A percentile compares a stretch with the other conserved stretches of the same genome.
Evolutionary conservation across 768 basidiomycete species (phyloP).

Genomic region (Agaricus bisporus): DNA sequence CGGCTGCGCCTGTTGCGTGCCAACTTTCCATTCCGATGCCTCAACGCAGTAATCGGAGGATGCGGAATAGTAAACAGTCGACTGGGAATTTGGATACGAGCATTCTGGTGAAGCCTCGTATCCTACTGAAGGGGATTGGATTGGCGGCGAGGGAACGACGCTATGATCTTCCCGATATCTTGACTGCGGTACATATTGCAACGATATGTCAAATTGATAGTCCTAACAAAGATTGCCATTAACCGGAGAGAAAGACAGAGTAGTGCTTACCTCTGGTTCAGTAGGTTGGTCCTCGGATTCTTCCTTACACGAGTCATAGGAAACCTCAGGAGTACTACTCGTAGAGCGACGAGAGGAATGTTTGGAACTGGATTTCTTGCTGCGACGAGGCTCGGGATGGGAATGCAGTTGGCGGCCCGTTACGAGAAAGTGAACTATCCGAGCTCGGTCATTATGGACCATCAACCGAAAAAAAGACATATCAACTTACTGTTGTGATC

Average conservation of each 20-base stretch:
- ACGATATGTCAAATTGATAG: background rate
- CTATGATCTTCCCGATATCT: background rate
- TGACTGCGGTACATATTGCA: background rate
- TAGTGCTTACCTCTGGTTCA: too few relatives aligned
- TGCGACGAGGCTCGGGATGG: background rate
- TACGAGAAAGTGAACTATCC: conserved; percentile 3
- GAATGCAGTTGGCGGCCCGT: conserved; percentile 4
- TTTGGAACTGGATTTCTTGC: background rate
- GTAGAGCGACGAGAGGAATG: background rate
- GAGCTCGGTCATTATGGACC: background rate
- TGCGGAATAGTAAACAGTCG: background rate
- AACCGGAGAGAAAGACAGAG: too few relatives aligned
- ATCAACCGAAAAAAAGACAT: background rate
- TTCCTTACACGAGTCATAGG: too few relatives aligned
- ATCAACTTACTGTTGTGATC: conserved; percentile 18
- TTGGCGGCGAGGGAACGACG: background rate
- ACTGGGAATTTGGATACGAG: background rate
- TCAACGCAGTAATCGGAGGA: conserved; percentile 1
- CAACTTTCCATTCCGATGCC: background rate
- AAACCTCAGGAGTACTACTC: conserved; percentile 1
- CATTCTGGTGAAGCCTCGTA: background rate
- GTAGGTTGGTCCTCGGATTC: too few relatives aligned
- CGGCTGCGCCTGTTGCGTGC: background rate
- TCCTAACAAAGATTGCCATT: too few relatives aligned
- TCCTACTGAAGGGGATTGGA: background rate